Evolutionary conservation across 306 rosid genomes (phyloP).

Genomic region (Ammopiptanthus mongolicus): DNA sequence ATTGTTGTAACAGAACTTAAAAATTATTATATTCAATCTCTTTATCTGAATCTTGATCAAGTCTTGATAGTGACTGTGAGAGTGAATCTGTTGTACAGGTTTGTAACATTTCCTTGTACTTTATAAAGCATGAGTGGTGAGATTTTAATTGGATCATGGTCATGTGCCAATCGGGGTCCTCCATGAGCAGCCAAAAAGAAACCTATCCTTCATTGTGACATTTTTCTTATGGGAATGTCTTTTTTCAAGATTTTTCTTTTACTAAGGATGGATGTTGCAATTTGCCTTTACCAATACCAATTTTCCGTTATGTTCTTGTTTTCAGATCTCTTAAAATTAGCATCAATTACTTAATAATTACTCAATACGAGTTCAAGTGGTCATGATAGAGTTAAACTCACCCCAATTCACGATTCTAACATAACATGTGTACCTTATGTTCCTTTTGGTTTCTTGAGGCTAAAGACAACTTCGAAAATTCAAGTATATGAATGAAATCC

Average conservation of each 20-base stretch:
- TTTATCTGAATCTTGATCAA: background rate
- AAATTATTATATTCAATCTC: background rate
- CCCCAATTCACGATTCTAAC: too few species aligned
- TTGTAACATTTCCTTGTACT: background rate
- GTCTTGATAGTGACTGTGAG: background rate
- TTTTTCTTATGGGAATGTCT: background rate
- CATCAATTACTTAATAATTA: background rate
- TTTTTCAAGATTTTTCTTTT: too few species aligned
- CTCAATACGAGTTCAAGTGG: background rate
- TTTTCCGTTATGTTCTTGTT: background rate
- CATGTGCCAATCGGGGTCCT: too few species aligned
- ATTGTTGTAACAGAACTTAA: background rate
- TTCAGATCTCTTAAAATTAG: too few species aligned
- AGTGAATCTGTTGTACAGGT: background rate
- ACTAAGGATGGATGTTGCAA: background rate
- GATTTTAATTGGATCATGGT: background rate
- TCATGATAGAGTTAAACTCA: too few species aligned
- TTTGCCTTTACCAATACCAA: background rate
- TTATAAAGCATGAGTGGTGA: background rate
- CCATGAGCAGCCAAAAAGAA: background rate
- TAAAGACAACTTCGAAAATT: background rate
- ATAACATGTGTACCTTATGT: background rate
- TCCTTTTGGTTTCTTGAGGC: background rate
- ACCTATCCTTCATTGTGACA: background rate
- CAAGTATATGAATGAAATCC: background rate